These are phyloP conservation scores for Tetrahymena elliotti DNA, from an alignment of 73 alveolate species.

Conservation along the genomic window DNA sequence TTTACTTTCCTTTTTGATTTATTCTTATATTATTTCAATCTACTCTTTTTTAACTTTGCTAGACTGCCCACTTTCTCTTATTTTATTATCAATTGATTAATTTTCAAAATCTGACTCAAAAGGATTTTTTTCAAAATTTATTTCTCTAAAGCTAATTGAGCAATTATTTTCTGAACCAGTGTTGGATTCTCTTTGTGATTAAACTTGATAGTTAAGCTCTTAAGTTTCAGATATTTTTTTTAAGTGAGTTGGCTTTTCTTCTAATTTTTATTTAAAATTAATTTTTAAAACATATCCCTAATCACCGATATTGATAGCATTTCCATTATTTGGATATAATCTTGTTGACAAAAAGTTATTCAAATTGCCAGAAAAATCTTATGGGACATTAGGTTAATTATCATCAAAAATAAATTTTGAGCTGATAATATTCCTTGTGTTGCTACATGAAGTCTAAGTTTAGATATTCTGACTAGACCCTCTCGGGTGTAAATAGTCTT, in stretches of 20 bases:
- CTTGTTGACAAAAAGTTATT: background rate
- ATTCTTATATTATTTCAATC: background rate
- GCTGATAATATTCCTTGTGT: background rate
- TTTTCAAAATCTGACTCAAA: background rate
- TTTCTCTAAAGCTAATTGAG: background rate
- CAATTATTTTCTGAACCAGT: background rate
- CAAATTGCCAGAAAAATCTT: background rate
- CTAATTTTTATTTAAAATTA: background rate
- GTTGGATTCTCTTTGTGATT: background rate
- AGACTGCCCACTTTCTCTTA: background rate
- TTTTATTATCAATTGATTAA: background rate
- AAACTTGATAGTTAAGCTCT: background rate
- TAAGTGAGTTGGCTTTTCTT: background rate
- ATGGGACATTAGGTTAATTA: background rate
- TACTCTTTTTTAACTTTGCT: background rate
- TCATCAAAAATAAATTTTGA: background rate
- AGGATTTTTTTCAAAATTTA: background rate
- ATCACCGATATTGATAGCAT: background rate
- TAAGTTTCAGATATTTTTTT: background rate
- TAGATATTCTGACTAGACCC: background rate
- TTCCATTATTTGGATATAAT: background rate
- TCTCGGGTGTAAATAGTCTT: background rate
- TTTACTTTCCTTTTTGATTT: background rate
- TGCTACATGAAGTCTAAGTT: background rate
- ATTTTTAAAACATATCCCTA: background rate